Base-by-base conservation (phyloP, 2,329 filamentous ascomycete species). In the Sphaerulina vaccinii region DNA sequence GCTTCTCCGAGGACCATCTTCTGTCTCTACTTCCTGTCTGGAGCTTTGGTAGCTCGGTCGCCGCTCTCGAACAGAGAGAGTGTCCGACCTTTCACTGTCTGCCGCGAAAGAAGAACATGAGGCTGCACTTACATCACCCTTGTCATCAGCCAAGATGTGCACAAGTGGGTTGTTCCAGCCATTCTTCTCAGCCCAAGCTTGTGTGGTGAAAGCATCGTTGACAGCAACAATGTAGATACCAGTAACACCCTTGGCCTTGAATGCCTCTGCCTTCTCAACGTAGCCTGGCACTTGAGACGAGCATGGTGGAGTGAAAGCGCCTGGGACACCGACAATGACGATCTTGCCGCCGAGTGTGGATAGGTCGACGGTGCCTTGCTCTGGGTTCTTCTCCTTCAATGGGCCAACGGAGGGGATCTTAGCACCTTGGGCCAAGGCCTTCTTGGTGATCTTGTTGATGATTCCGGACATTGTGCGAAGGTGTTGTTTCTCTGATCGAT, bases 211-310 rank as follows among this genome's bases (percentile, higher is more conserved):
- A 1, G 51, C 55, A 36, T 64, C 62, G 50, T 64, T 64, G 32
- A 64, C 59, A 5, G 60, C 62, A 16, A 64, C 59, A 42, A 64
- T 59, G 54, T 62, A 64, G 41, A 64, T 64, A 32, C 62, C 60
- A 19, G 55, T 46, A 18, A 64, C 60, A 35, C 60, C 62, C 54
- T 64, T 62, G 23, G 58, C 59, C n/a, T 55, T 56, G 53, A 64
- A 64, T 21, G 55, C 39, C 27, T 62, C 59, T 37, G 60, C 62
- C 21, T 62, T 55, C 51, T 60, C 48, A 36, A 60, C 51, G 53
- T 62, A 64, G 33, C 62, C 62, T 19, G 62, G 62, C 39, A 64
- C 60, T 27, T 64, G 62, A n/a, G 55, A 59, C 21, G 60, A 62
- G 59, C 62, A 64, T 23, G 62, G 54, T 36, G 62, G 62, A 9